Base-by-base conservation (phyloP, 805 yeast genomes). In the Cyberlindnera maritima region DNA sequence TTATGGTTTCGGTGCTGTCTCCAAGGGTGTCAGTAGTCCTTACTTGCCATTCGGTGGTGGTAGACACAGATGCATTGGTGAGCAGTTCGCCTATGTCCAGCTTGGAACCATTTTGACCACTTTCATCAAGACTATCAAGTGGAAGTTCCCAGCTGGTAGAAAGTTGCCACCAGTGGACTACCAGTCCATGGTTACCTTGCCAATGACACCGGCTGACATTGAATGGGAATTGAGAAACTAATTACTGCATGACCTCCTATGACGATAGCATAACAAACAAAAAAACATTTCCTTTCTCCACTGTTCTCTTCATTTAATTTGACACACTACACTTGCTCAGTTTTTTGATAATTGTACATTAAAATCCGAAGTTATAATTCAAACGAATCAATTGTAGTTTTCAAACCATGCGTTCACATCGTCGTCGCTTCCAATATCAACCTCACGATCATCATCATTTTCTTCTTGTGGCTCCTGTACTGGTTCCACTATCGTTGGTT, bases 41-140 rank as follows among this genome's bases (percentile, higher is more conserved):
- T 94, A 89, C 71, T 80, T 94, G 65, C 99, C 99, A 46, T 94
- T 94, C 62, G 99, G 99, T 59, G 99, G 98, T 68, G 99, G 99
- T 57, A 87, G 99, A 77, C 99, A 94, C 69, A 86, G 99, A 74
- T 94, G 99, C 72, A 92, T 94, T 62, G 99, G 99, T 65, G 99
- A 94, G 71, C 98, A 92, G 66, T 94, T 94, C 71, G 99, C 99
- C 21, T 88, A 83, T 67, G 82, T 85, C 56, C 99, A 94, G 75
- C 78, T 94, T 55, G 96, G 96, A 41, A 83, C 94, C 41, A 75
- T 94, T 50, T 72, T 94, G 62, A 70, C 88, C 33, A 79, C 89
- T 15, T 87, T 75, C 64, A 76, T 92, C 29, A 85, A 83, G 67
- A 81, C 85, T 51, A 70, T 87, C 64, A 84, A 77, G 65, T 91